Evolutionary conservation across 2,329 filamentous ascomycete species (phyloP), one percentile per base, ranked within the genome.

Genomic region (Penicillium glabrum): DNA sequence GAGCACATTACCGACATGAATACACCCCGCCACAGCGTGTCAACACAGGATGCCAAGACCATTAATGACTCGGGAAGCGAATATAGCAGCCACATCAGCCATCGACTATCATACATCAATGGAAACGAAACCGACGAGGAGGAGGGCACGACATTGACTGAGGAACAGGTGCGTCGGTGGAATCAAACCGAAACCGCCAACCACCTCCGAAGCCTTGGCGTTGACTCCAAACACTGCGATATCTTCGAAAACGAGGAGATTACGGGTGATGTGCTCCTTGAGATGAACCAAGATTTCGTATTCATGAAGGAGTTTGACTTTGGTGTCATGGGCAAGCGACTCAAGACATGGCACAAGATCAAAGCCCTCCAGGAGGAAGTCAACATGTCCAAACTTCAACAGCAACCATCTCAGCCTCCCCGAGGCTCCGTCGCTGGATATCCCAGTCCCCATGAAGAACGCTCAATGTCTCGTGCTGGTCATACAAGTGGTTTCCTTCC

Each of bases 311-410:
- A 95, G 46, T 96, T 97, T 67, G 91, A 97, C 65, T 82, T 98
- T 63, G 93, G 93, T 19, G 91, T 93, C 3, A 93, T 98, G 65
- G 93, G 93, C 9, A 85, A 91, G 56, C 85, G 93, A 59, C 77
- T 98, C 60, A 96, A 96, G 74, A 96, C 93, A 2, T 98, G 93
- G 93, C 91, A 97, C 75, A 96, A 95, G 75, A 93, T 98, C 73
- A 96, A 96, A 75, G 81, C 86, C 3, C 82, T 98, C 61, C 93
- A 98, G 71, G 90, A 96, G 68, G 91, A 97, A 73, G 87, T 95
- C 43, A 88, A 84, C 61, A 83, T 83, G 45, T 75, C 85, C 76
- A 67, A 86, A 76, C 77, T 70, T 57, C 70, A 46, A 58, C 71
- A 70, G 57, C 70, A 49, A 58, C 71, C 69, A 64, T 59, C 72